These are phyloP conservation scores for Remersonia thermophila DNA, from an alignment of 2,329 filamentous ascomycete genomes.

Conservation along the genomic window DNA sequence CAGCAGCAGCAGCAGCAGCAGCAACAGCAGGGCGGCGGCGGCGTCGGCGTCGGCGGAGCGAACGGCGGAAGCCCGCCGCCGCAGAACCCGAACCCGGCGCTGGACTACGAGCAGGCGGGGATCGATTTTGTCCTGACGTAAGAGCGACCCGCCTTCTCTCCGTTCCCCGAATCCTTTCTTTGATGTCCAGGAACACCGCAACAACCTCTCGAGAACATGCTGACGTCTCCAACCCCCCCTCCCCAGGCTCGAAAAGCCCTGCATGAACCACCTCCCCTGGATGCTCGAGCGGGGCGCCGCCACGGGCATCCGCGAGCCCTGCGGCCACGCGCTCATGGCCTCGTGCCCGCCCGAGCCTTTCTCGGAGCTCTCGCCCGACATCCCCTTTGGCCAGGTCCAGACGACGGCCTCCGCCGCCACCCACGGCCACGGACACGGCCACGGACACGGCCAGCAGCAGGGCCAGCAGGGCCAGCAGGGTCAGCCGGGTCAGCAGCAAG, in stretches of 20 bases:
- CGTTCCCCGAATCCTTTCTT: too few species aligned
- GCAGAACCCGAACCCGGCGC: slow-evolving; percentile 26
- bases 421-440: slow-evolving; percentile 13
- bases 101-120: slow-evolving; percentile 71
- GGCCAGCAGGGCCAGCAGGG: background rate
- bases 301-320: slow-evolving; percentile 50
- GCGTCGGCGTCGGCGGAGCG: slow-evolving; percentile 10
- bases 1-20: slow-evolving; percentile 12
- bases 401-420: slow-evolving; percentile 36
- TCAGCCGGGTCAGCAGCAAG: slow-evolving; percentile 1
- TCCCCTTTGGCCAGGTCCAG: slow-evolving; percentile 43
- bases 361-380: slow-evolving; percentile 34
- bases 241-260: slow-evolving; percentile 77
- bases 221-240: too few species aligned
- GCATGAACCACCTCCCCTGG: slow-evolving; percentile 81
- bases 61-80: slow-evolving; percentile 16
- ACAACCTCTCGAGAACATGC: too few species aligned
- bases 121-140: slow-evolving; percentile 91
- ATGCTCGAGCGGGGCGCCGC: slow-evolving; percentile 50
- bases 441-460: background rate
- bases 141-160: slow-evolving; percentile 38
- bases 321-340: slow-evolving; percentile 88
- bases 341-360: slow-evolving; percentile 66
- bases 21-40: too few species aligned
- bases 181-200: too few species aligned